Evolutionary conservation across 108 stramenopile species (phyloP).

Genomic region (Nitzschia sp.): DNA sequence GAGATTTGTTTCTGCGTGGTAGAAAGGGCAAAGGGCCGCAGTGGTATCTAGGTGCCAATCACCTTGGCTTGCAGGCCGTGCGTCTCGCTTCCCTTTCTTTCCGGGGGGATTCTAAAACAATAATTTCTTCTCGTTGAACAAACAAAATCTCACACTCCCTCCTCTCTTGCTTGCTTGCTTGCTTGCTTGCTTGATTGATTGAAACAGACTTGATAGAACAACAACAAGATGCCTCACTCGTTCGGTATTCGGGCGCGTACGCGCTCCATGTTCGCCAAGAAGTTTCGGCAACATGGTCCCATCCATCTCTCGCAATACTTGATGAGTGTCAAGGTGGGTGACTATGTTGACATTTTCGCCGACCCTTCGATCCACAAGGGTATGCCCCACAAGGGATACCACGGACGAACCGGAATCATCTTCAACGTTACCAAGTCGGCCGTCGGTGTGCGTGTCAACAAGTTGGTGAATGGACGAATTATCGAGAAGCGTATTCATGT

Average conservation of each 20-base stretch:
- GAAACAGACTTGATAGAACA: too few relatives aligned
- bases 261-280: constrained; percentile 99
- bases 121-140: too few relatives aligned
- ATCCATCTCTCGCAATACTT: constrained; percentile 90
- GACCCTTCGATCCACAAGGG: constrained; percentile 99
- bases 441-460: constrained; percentile 98
- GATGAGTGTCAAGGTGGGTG: constrained; percentile 92
- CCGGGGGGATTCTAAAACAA: too few relatives aligned
- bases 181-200: too few relatives aligned
- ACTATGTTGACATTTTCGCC: constrained; percentile 99
- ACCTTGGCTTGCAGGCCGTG: too few relatives aligned
- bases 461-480: constrained; percentile 96
- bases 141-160: too few relatives aligned
- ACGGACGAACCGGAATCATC: constrained; percentile 98
- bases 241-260: constrained; percentile 97
- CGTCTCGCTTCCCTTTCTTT: too few relatives aligned
- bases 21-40: too few relatives aligned
- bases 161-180: too few relatives aligned
- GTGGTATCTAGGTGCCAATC: too few relatives aligned
- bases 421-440: constrained; percentile 98
- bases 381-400: constrained; percentile 99
- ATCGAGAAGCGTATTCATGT: constrained; percentile 99
- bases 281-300: constrained; percentile 92
- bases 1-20: too few relatives aligned
- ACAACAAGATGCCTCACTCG: constrained; percentile 97